Conservation (phyloP, 2,329 filamentous ascomycete species). For the Cladophialophora bantiana region DNA sequence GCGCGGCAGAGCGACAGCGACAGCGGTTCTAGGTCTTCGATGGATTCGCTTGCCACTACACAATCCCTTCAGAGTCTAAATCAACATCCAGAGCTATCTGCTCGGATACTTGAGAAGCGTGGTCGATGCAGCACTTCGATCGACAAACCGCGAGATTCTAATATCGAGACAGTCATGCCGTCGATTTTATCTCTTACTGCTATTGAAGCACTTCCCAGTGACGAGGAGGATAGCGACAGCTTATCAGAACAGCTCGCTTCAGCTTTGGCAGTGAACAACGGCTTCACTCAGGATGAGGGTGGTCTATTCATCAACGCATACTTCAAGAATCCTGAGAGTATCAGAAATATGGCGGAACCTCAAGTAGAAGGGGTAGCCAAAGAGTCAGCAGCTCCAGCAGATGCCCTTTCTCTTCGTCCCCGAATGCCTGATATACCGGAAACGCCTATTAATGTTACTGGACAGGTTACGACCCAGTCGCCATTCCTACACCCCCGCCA, state of each 20-base stretch:
- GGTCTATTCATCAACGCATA: background rate
- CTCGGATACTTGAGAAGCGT: background rate
- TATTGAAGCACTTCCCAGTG: background rate
- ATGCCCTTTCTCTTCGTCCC: background rate
- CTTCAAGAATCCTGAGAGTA: background rate
- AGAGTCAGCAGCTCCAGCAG: no score
- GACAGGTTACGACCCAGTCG: no score
- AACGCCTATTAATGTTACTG: background rate
- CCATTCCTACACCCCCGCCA: background rate
- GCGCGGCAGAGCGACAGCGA: background rate
- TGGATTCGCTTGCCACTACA: background rate
- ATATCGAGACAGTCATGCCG: background rate
- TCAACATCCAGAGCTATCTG: background rate
- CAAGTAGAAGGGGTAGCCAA: background rate
- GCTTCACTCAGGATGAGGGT: conserved; percentile 4
- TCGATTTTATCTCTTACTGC: background rate
- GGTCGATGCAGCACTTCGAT: background rate
- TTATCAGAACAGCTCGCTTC: background rate
- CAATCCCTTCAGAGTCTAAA: background rate
- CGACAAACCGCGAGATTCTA: background rate
- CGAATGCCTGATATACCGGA: no score
- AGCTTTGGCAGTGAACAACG: background rate
- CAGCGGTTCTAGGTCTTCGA: background rate
- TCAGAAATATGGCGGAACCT: background rate
- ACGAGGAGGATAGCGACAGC: no score